Conservation (phyloP, 768 basidiomycete genomes). For the Boletus coccyginus region DNA sequence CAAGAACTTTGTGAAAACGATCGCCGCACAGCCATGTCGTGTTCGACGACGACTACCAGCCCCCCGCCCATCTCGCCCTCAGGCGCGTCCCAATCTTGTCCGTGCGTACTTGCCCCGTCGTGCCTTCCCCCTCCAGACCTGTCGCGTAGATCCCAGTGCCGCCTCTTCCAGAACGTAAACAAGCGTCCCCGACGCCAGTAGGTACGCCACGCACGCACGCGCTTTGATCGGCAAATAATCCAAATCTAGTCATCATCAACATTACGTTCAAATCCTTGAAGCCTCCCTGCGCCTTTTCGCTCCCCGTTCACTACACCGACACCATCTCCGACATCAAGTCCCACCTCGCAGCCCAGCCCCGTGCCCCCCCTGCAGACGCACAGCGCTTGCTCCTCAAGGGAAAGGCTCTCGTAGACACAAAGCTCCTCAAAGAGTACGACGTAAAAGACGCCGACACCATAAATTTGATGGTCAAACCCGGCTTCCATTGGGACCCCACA, state of each 20-base stretch:
- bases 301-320: constrained; percentile 78
- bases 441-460: constrained; percentile 78
- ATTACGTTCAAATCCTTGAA: constrained; percentile 92
- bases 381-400: constrained; percentile 92
- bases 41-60: constrained; percentile 75
- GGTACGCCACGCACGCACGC: constrained; percentile 24
- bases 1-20: constrained; percentile 58
- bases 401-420: constrained; percentile 86
- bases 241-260: constrained; percentile 37
- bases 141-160: constrained; percentile 55
- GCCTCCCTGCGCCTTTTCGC: constrained; percentile 71
- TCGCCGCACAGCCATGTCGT: constrained; percentile 66
- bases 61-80: constrained; percentile 61
- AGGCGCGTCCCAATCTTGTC: constrained; percentile 69
- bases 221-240: constrained; percentile 8
- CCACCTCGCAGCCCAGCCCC: constrained; percentile 61
- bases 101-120: constrained; percentile 37
- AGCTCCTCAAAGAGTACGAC: constrained; percentile 88
- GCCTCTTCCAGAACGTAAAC: constrained; percentile 54
- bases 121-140: constrained; percentile 1
- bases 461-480: constrained; percentile 84
- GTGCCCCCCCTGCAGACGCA: constrained; percentile 73
- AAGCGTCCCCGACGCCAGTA: constrained; percentile 27
- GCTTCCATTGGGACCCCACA: constrained; percentile 61
- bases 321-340: constrained; percentile 78